phyloP scores from a whole-genome alignment of 495 filamentous ascomycete genomes.

The Penicillium ochrochloron region DNA sequence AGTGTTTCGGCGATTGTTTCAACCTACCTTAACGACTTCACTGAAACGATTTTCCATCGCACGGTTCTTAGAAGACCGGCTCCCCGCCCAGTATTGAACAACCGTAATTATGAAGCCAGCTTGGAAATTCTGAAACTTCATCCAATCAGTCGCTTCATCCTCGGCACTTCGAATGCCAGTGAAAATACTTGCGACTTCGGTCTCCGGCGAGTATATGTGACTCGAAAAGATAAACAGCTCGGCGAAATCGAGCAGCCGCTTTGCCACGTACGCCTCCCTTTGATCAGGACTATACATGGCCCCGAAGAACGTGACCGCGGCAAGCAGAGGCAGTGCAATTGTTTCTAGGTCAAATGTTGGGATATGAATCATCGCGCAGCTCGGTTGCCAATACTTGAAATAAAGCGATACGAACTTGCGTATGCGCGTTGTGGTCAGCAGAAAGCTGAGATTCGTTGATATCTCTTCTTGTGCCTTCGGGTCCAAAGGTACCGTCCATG shows the following conservation, averaged over 20 bases:
- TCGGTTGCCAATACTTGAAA: slow-evolving; percentile 53
- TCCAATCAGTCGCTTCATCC: slow-evolving; percentile 39
- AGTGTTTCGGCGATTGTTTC: background rate
- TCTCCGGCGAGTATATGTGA: slow-evolving; percentile 47
- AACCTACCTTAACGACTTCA: slow-evolving; percentile 44
- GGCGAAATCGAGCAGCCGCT: slow-evolving; percentile 50
- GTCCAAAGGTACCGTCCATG: slow-evolving; percentile 44
- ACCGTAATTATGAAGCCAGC: slow-evolving; percentile 49
- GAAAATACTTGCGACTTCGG: slow-evolving; percentile 41
- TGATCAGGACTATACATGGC: slow-evolving; percentile 53
- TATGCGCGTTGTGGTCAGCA: slow-evolving; percentile 49
- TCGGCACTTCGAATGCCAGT: slow-evolving; percentile 28
- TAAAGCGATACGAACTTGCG: slow-evolving; percentile 47
- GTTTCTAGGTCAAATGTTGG: slow-evolving; percentile 47
- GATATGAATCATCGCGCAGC: slow-evolving; percentile 47
- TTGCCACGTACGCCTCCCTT: slow-evolving; percentile 43
- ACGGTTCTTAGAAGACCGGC: slow-evolving; percentile 42
- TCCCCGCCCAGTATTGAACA: slow-evolving; percentile 54
- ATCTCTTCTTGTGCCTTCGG: slow-evolving; percentile 47
- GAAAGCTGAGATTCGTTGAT: slow-evolving; percentile 41
- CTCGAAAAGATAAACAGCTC: slow-evolving; percentile 52
- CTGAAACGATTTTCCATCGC: slow-evolving; percentile 52
- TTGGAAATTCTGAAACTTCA: slow-evolving; percentile 49
- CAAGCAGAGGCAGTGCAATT: slow-evolving; percentile 42
- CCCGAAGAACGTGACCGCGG: slow-evolving; percentile 49